Conservation (phyloP, 169 alveolate species). For the Plasmodium ovale region DNA sequence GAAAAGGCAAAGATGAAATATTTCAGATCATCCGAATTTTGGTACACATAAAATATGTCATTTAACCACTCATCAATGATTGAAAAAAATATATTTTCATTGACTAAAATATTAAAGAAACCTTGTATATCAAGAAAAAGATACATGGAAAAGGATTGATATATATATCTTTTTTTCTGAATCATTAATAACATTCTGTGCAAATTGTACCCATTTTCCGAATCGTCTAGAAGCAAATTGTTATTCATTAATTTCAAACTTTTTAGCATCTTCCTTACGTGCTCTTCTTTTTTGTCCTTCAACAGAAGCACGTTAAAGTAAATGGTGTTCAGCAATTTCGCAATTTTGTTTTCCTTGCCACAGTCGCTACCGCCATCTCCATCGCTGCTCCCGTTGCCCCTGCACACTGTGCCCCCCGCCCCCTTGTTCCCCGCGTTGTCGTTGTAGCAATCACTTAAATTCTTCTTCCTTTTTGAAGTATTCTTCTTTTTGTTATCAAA, state of each 20-base stretch:
- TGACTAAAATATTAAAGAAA: slow-evolving; percentile 29
- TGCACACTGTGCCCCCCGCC: not conserved
- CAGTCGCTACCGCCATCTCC: not conserved
- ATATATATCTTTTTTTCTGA: slow-evolving; percentile 63
- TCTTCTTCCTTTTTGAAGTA: not conserved
- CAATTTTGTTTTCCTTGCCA: slow-evolving; percentile 14
- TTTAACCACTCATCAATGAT: slow-evolving; percentile 70
- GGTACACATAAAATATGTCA: slow-evolving; percentile 60
- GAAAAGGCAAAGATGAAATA: slow-evolving; percentile 48
- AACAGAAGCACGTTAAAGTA: slow-evolving; percentile 59
- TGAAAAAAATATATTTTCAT: not conserved
- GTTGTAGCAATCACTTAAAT: not conserved
- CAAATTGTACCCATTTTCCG: slow-evolving; percentile 25
- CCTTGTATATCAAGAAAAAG: slow-evolving; percentile 42
- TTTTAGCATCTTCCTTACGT: slow-evolving; percentile 35
- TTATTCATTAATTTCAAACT: slow-evolving; percentile 27
- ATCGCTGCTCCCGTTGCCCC: not conserved
- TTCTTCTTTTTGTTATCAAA: slow-evolving; percentile 18
- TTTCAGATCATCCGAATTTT: slow-evolving; percentile 68
- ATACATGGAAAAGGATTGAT: slow-evolving; percentile 66
- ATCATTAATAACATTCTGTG: slow-evolving; percentile 25
- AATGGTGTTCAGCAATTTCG: slow-evolving; percentile 27
- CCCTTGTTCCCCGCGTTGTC: not conserved
- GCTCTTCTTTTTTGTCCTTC: slow-evolving; percentile 49
- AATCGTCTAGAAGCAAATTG: slow-evolving; percentile 24